A percentile compares a stretch with the other conserved stretches of the same genome.
Evolutionary conservation across 805 yeast species (phyloP).

Genomic region (Saccharomycopsis babjevae): DNA sequence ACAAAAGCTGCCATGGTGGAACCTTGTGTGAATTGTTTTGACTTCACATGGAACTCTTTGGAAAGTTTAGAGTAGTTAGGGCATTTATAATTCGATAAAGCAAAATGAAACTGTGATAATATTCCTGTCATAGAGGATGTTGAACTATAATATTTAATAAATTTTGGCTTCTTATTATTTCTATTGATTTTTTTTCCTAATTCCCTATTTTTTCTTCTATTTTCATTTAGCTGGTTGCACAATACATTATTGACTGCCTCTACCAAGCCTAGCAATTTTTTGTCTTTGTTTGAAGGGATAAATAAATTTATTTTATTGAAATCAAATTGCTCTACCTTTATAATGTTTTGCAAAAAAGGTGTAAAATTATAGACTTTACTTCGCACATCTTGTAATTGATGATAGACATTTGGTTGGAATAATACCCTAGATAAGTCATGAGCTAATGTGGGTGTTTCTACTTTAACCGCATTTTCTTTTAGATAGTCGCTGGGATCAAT

Average conservation of each 20-base stretch:
- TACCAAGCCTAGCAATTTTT: slow-evolving; percentile 39
- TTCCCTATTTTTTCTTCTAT: background rate
- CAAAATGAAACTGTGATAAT: slow-evolving; percentile 62
- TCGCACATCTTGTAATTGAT: slow-evolving; percentile 67
- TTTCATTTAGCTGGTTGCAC: slow-evolving; percentile 11
- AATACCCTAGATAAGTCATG: slow-evolving; percentile 63
- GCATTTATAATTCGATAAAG: slow-evolving; percentile 52
- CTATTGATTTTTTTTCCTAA: background rate
- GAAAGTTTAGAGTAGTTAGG: slow-evolving; percentile 38
- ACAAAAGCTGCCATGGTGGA: slow-evolving; percentile 45
- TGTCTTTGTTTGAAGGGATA: slow-evolving; percentile 61
- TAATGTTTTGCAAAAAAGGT: slow-evolving; percentile 46
- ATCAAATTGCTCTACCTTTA: slow-evolving; percentile 57
- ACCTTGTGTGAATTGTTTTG: slow-evolving; percentile 32
- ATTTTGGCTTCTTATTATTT: slow-evolving; percentile 5
- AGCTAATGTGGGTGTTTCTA: slow-evolving; percentile 39
- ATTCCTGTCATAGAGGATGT: slow-evolving; percentile 82
- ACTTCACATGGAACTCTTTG: slow-evolving; percentile 31
- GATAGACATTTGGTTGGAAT: slow-evolving; percentile 67
- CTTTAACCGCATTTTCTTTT: background rate
- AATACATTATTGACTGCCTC: slow-evolving; percentile 19
- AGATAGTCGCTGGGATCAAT: slow-evolving; percentile 3
- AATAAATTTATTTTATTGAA: slow-evolving; percentile 46
- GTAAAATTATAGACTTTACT: slow-evolving; percentile 63
- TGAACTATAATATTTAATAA: slow-evolving; percentile 52